phyloP scores from a whole-genome alignment of 192 early-diverging fungal genomes.

The Martensiomyces pterosporus region DNA sequence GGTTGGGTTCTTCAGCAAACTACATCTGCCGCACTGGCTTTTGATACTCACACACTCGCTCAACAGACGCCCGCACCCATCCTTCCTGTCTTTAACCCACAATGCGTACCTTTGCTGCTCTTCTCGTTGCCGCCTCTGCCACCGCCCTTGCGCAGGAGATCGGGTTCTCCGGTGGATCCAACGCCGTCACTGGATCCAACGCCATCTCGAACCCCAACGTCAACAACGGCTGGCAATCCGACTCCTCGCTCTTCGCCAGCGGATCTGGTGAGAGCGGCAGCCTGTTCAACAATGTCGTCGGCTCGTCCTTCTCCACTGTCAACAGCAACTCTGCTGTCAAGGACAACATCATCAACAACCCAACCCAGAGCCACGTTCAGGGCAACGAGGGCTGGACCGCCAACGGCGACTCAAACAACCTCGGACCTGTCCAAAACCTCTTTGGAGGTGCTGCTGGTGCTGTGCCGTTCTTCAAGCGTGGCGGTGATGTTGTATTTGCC shows the following conservation, averaged over 20 bases:
- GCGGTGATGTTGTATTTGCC: conserved; percentile 45
- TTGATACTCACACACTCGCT: too few relatives aligned
- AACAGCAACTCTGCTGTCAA: conserved; percentile 44
- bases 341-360: conserved; percentile 50
- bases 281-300: conserved; percentile 41
- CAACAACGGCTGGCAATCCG: conserved; percentile 48
- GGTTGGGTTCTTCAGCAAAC: too few relatives aligned
- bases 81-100: background rate
- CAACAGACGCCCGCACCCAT: background rate
- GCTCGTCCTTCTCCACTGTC: conserved; percentile 42
- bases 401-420: conserved; percentile 40
- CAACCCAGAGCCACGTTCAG: conserved; percentile 23
- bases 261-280: conserved; percentile 7
- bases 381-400: conserved; percentile 50
- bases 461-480: conserved; percentile 18
- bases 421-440: conserved; percentile 45
- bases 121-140: conserved; percentile 26
- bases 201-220: conserved; percentile 46
- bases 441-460: too few relatives aligned
- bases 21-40: too few relatives aligned
- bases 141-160: conserved; percentile 32
- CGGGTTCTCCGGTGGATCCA: conserved; percentile 34
- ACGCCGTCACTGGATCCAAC: conserved; percentile 32
- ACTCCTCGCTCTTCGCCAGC: conserved; percentile 30
- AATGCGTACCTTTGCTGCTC: conserved; percentile 41